Evolutionary conservation across 192 early-diverging fungal genomes (phyloP), one percentile per base, ranked within the genome.

Genomic region (Coemansia sp.): DNA sequence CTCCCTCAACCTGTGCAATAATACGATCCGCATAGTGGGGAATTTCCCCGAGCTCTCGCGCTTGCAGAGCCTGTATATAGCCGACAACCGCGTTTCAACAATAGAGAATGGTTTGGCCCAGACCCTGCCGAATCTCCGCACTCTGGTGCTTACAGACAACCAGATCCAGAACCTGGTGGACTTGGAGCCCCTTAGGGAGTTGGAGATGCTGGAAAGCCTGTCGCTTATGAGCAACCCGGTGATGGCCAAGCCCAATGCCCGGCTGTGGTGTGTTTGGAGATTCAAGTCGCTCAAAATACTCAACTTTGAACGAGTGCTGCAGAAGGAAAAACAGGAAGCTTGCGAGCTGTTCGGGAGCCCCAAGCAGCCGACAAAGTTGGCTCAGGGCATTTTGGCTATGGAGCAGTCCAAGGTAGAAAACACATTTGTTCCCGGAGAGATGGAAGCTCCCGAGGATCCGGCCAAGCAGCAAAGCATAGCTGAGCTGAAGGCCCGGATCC

Each of bases 171-270:
- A 98, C 51, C 77, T 98, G 21, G 85, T 88, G 16, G 94, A 96
- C 68, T 56, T 98, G 16, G 91, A 94, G 48, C 85, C 88, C 0
- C 68, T 99, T 14, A 44, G 61, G 11, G 59, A 58, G 36, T 67
- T 81, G 15, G 38, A 37, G 11, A 45, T 53, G 13, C 52, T 91
- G 37, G 75, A 85, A 37, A 72, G 80, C 44, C 54, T 98, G 37
- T 86, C 83, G n/a, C 66, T 99, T 40, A 61, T 88, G 33, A 94
- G 92, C 57, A 98, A 97, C 61, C 94, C 94, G 0, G 93, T 96
- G 20, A 77, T 81, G 46, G 78, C 82, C 57, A 91, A 90, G 48
- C 79, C 88, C 56, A 65, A 96, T 59, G 96, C 97, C 60, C 68
- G 97, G 44, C 56, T 81, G 36, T 94, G 86, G 80, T 80, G 95